These are phyloP conservation scores for Biscutella laevigata DNA, from an alignment of 441 rosid genomes.

Conservation along the genomic window DNA sequence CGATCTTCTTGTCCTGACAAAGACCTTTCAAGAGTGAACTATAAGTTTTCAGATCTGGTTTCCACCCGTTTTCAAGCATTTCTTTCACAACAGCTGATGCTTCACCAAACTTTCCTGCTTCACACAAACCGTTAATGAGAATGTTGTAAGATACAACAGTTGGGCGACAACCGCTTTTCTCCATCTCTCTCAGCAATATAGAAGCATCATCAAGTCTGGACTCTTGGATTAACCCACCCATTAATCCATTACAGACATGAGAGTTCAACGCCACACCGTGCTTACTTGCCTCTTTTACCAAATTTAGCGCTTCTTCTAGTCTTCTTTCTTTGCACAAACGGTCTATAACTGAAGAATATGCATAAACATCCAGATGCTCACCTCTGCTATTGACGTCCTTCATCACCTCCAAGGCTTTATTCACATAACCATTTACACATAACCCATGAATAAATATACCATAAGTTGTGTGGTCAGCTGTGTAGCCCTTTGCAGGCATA, in stretches of 20 bases:
- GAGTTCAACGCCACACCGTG: conserved; percentile 42
- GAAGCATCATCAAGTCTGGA: conserved; percentile 60
- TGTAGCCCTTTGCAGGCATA: conserved; percentile 38
- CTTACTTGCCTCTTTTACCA: conserved; percentile 39
- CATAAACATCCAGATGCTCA: conserved; percentile 42
- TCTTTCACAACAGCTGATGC: conserved; percentile 59
- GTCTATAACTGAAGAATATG: conserved; percentile 65
- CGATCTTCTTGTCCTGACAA: conserved; percentile 53
- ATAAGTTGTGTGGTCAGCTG: conserved; percentile 51
- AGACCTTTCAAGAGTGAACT: conserved; percentile 74
- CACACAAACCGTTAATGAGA: conserved; percentile 62
- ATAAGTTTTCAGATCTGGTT: conserved; percentile 69
- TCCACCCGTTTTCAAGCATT: conserved; percentile 56
- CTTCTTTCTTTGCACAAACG: conserved; percentile 61
- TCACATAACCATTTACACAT: conserved; percentile 67
- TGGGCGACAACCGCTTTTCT: conserved; percentile 35
- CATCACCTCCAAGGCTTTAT: conserved; percentile 55
- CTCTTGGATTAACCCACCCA: conserved; percentile 52
- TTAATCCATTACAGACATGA: conserved; percentile 48
- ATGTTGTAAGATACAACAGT: conserved; percentile 60
- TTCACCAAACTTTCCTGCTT: conserved; percentile 56
- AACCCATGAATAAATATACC: conserved; percentile 68
- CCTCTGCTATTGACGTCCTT: conserved; percentile 45
- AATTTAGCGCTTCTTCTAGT: conserved; percentile 52
- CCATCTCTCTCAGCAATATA: conserved; percentile 47